Evolutionary conservation across 768 basidiomycete genomes (phyloP), one percentile per base, ranked within the genome.

Genomic region (Gelatoporia subvermispora): DNA sequence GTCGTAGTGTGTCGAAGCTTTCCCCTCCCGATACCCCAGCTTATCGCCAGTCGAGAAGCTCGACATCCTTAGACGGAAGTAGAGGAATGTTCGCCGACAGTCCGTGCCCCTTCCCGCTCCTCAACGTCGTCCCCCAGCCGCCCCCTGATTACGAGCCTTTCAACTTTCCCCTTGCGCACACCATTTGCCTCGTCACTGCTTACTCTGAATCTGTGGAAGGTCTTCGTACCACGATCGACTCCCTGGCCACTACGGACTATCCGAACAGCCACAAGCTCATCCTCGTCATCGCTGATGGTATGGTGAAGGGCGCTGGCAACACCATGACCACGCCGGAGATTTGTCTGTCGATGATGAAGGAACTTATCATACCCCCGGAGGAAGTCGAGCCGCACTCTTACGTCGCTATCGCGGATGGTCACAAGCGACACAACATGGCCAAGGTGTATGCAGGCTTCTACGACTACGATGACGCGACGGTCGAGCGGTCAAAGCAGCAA

Each of bases 351-450:
- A 98, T 98, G 96, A 99, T 99, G 96, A 93, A 87, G 69, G 93
- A 97, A 36, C 81, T 96, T 47, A 71, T 96, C 54, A 77, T 92
- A 21, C 69, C 82, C 0, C 78, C 84, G 0, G 73, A 84, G 18
- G 92, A 97, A 44, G 92, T 97, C 31, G 90, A 96, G 65, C 72
- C 93, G 3, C 90, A 95, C 57, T 95, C 93, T 22, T 99, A 98
- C 61, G 93, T 98, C 46, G 93, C 96, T 50, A 97, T 99, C 59
- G 96, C 96, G 15, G 95, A 99, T 62, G 96, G 96, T n/a, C 94
- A 98, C 76, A 98, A 96, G 71, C 80, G 93, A 31, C 96, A 98
- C 75, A 99, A 99, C 66, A 96, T 95, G 93, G 95, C 93, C 35
- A 93, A 94, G 70, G 93, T 98, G 35, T 97, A 88, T 61, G 94